A percentile compares a stretch with the other conserved stretches of the same genome.
Conservation (phyloP, 139 green algal genomes). For the Tetraselmis chui region DNA sequence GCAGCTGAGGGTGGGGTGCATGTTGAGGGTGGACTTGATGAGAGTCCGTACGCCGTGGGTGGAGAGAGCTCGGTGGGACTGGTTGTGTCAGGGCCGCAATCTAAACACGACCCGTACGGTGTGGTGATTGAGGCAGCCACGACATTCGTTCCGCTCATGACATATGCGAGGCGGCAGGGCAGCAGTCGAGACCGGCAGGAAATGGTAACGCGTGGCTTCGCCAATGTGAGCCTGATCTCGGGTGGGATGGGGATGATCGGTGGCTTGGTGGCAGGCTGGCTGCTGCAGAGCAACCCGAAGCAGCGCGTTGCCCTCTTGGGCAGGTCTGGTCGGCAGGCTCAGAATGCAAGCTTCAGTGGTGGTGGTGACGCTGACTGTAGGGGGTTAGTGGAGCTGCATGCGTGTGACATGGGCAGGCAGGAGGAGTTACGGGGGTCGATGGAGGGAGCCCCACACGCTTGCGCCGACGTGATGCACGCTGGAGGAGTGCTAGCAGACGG, state of each 20-base stretch:
- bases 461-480: constrained; percentile 17
- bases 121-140: not conserved
- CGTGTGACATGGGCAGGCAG: not conserved
- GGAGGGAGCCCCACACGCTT: not conserved
- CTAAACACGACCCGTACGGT: not conserved
- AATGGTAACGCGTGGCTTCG: too few relatives aligned
- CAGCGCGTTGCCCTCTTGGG: not conserved
- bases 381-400: not conserved
- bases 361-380: too few relatives aligned
- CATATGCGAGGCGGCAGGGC: too few relatives aligned
- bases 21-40: not conserved
- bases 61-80: not conserved
- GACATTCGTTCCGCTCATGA: not conserved
- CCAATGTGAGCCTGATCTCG: not conserved
- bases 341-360: too few relatives aligned
- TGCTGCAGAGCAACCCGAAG: not conserved
- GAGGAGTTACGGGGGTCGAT: not conserved
- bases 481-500: constrained; percentile 15
- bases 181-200: too few relatives aligned
- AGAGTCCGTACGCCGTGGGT: not conserved
- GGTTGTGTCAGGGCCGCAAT: not conserved
- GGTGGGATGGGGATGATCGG: not conserved
- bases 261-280: not conserved
- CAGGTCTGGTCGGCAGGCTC: not conserved
- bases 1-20: not conserved